Evolutionary conservation across 2,329 filamentous ascomycete species (phyloP).

Genomic region (Chalaropsis thielavioides): DNA sequence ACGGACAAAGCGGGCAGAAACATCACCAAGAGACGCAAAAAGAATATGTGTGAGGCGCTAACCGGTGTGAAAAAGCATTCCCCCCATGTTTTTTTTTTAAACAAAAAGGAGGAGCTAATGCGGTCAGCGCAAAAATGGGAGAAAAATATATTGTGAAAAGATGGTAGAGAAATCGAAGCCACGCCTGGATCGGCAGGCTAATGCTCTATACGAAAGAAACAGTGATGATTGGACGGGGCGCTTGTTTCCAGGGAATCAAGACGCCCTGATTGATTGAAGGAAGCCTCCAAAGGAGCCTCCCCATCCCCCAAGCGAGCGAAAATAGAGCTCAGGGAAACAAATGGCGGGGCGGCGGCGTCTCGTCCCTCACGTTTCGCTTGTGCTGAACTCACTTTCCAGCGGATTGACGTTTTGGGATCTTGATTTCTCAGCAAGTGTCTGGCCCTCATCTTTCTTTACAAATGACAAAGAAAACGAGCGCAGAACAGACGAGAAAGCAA

Average conservation of each 20-base stretch:
- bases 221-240: background rate
- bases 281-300: no score
- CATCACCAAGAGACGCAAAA: background rate
- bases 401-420: background rate
- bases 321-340: background rate
- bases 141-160: slow-evolving; percentile 1
- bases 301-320: no score
- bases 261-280: no score
- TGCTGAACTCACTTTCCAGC: background rate
- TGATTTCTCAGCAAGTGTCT: background rate
- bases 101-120: background rate
- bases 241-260: background rate
- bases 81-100: background rate
- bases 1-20: background rate
- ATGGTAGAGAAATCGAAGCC: background rate
- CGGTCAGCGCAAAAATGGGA: background rate
- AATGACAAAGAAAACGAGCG: background rate
- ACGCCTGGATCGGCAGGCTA: background rate
- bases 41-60: no score
- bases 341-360: background rate
- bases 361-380: background rate
- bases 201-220: background rate
- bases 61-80: background rate
- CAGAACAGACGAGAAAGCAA: background rate
- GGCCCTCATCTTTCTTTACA: background rate